Percentiles rank a stretch among this genome's conserved stretches.
Conservation (phyloP, 1,284 basidiomycete genomes). For the Apiotrichum gamsii region DNA sequence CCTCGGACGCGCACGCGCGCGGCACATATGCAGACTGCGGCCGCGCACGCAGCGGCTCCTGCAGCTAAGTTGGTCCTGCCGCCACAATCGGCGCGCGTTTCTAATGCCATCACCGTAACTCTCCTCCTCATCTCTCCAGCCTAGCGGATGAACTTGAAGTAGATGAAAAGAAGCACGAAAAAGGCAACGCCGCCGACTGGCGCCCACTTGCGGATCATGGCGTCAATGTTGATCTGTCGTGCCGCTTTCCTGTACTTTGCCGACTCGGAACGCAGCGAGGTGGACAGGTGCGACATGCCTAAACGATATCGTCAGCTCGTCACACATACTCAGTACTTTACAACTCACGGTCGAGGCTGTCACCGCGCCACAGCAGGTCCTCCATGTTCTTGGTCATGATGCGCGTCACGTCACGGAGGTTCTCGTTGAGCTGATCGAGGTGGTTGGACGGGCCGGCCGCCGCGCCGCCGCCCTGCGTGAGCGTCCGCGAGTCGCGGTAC, state of each 20-base stretch:
- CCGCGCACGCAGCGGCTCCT: no score
- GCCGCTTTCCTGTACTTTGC: conserved; percentile 97
- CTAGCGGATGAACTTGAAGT: conserved; percentile 71
- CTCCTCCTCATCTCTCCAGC: no score
- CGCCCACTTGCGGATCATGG: conserved; percentile 91
- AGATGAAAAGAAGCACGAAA: conserved; percentile 78
- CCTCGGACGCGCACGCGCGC: no score
- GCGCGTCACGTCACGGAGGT: conserved; percentile 91
- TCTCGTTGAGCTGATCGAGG: conserved; percentile 86
- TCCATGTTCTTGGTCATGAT: conserved; percentile 99
- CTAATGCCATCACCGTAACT: no score
- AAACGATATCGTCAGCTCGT: not conserved
- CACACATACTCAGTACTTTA: not conserved
- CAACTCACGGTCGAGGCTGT: conserved; percentile 30
- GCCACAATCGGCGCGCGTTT: no score
- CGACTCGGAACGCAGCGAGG: conserved; percentile 91
- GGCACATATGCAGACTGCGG: no score
- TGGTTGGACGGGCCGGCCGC: conserved; percentile 45
- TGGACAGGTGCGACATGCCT: conserved; percentile 98
- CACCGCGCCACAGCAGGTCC: conserved; percentile 73
- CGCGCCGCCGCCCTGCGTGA: conserved; percentile 51
- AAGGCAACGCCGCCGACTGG: conserved; percentile 75
- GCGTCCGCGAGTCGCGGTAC: conserved; percentile 84
- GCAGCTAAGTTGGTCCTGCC: no score
- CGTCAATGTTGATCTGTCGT: conserved; percentile 87